Base-by-base conservation (phyloP, 805 yeast species). In the Metschnikowia santaceciliae region DNA sequence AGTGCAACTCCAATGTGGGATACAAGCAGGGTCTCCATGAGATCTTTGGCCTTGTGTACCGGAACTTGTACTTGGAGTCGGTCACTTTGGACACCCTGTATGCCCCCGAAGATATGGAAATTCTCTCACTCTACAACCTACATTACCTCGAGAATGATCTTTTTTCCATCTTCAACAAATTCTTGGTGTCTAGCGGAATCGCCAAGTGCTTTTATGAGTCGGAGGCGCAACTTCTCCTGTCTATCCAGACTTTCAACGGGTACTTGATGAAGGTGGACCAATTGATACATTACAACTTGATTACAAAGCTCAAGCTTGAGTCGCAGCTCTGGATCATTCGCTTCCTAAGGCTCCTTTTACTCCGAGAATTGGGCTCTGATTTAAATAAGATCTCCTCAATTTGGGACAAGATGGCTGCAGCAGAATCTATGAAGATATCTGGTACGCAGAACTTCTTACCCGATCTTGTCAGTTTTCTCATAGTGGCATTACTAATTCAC, bases 311-410 rank as follows among this genome's bases (percentile, higher is more conserved):
- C 36, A 68, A 70, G 51, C 61, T 79, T 5, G 83, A 79, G 52
- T 71, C 80, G 2, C 78, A 79, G 47, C 68, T 80, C 40, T 80
- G 84, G 84, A 67, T 79, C 23, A 75, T 80, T n/a, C 59, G 84
- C 41, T 80, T 75, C 62, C 70, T 76, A 30, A 62, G 83, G 23
- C 63, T 80, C 34, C 53, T 79, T 3, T 63, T 79, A 15, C 64
- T 74, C 6, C 62, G 84, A 47, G 84, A 80, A 54, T 60, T 80
- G 30, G 82, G 80, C 1, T 55, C 64, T 46, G 66, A 71, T 26
- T 53, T 70, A 45, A 64, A 64, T 22, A 58, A 63, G 17, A 62
- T 74, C 0, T 63, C 73, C 20, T 57, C 65, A 23, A 58, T 77
- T 19, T 80, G 84, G 84, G 84, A 80, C 59, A 76, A 76, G 50